Base-by-base conservation (phyloP, 1,139 yeast genomes). In the Zygoascus hellenicus region DNA sequence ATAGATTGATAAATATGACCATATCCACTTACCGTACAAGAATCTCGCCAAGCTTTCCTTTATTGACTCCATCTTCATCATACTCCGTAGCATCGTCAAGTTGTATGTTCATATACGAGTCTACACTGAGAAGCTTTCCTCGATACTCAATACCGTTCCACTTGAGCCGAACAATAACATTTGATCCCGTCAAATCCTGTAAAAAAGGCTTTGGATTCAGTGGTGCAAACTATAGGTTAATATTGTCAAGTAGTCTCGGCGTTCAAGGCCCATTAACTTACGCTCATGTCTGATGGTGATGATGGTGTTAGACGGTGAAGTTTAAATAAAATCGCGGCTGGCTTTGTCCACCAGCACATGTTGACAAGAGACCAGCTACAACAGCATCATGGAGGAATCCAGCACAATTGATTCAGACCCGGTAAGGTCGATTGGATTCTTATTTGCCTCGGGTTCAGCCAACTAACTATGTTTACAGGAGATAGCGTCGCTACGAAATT, bases 131-230 rank as follows among this genome's bases (percentile, higher is more conserved):
- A 43, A 92, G 74, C n/a, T 66, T 75, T 0, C 98, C 98, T 51
- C 71, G 76, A 67, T 92, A 92, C 63, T 89, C 95, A n/a, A 96
- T 85, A 54, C 78, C 79, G 61, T 89, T 92, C 85, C 96, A 94
- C 65, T 92, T 92, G 53, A 92, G 75, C 48, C 92, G 78, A n/a
- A 92, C 95, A n/a, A 83, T 68, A 13, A 92, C 89, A 17, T 70
- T 71, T 52, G 81, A 75, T 49, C 83, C 82, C 16, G 84, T 73
- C 42, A 92, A 76, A 19, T 84, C 82, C 53, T 83, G 83, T 47
- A 92, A 71, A 58, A 83, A 92, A 29, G 97, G 97, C 64, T 86
- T 89, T 19, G 98, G 98, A 61, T 90, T 90, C 15, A 83, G 72
- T 13, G 94, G 94, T 54, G 80, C 81, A 55, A 83, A 78, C 83